A percentile compares a stretch with the other conserved stretches of the same genome.
Evolutionary conservation across 805 yeast genomes (phyloP).

Genomic region (Yarrowia divulgata): DNA sequence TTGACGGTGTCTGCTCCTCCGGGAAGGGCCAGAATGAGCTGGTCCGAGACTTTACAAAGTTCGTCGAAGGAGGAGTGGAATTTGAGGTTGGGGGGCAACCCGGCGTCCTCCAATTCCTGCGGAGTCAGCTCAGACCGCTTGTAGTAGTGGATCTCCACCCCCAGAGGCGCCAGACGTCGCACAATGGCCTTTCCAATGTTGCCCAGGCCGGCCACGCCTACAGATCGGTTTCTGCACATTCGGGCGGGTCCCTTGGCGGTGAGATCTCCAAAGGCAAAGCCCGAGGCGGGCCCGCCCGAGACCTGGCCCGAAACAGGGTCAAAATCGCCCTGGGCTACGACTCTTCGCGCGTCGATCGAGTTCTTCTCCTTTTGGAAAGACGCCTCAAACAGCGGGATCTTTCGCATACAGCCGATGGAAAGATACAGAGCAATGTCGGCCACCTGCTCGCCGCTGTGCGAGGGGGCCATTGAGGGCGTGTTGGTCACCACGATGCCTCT

Average conservation of each 20-base stretch:
- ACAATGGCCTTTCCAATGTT: constrained; percentile 74
- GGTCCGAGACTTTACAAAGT: constrained; percentile 56
- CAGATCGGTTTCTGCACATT: constrained; percentile 65
- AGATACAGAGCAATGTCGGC: constrained; percentile 73
- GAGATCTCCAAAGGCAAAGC: constrained; percentile 54
- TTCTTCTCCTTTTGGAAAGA: constrained; percentile 54
- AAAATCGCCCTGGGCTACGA: constrained; percentile 41
- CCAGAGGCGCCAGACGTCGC: constrained; percentile 60
- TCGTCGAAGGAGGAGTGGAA: constrained; percentile 58
- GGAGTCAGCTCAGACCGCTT: constrained; percentile 59
- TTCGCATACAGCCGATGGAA: constrained; percentile 66
- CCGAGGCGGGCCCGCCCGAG: constrained; percentile 40
- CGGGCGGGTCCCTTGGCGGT: constrained; percentile 58
- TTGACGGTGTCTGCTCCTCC: constrained; percentile 64
- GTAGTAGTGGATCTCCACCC: constrained; percentile 69
- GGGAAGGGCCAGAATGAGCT: constrained; percentile 72
- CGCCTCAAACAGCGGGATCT: constrained; percentile 58
- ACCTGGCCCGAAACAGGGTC: constrained; percentile 36
- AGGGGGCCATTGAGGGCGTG: constrained; percentile 51
- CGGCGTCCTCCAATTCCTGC: constrained; percentile 48
- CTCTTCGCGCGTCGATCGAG: constrained; percentile 58
- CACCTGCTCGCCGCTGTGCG: constrained; percentile 66
- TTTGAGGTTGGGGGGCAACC: constrained; percentile 52
- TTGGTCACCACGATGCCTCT: constrained; percentile 64
- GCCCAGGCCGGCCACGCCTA: constrained; percentile 76